Evolutionary conservation across 441 rosid genomes (phyloP), one percentile per base, ranked within the genome.

Genomic region (Corymbia calophylla): DNA sequence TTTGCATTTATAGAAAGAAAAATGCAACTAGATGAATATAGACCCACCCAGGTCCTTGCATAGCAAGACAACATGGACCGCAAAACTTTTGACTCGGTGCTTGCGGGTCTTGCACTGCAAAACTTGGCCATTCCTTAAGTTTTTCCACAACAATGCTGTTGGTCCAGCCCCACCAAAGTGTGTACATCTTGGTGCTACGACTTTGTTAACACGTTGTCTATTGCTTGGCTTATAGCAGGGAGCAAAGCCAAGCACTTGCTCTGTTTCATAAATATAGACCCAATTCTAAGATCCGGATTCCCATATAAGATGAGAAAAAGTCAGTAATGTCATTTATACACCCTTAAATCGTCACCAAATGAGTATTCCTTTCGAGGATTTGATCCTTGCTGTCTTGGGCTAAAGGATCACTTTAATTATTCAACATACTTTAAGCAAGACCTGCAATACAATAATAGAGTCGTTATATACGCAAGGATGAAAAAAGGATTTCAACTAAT

Each of bases 381-480:
- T 1, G 21, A 31, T 8, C 31, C 73, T 66, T 66, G 73, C 8
- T 66, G 31, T 66, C 3, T 2, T 2, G 0, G 12, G 39, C 39
- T 31, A 66, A 66, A 4, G 21, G 39, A 66, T 9, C 6, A 0
- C 25, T 17, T 68, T 32, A 68, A 17, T 0, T 32, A 18, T 68
- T 32, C 0, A 4, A 68, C 18, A 4, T 0, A 8, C 62, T 9
- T 5, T 25, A 14, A 70, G 5, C 48, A 70, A 19, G 8, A 35
- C 29, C 29, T 0, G 0, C 8, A 73, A 68, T 68, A 18, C 13
- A 68, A 32, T 17, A 68, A 32, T 17, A 17, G 44, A 35, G 27
- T 12, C 6, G 2, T 0, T 0, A 0, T 70, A 3, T 21, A 19
- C 2, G 21, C 1, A 1, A 70, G 29, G 15, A 27, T 70, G 29